These are phyloP conservation scores for Rheum nobile DNA, from an alignment of 148 eudicot species.

Conservation along the genomic window DNA sequence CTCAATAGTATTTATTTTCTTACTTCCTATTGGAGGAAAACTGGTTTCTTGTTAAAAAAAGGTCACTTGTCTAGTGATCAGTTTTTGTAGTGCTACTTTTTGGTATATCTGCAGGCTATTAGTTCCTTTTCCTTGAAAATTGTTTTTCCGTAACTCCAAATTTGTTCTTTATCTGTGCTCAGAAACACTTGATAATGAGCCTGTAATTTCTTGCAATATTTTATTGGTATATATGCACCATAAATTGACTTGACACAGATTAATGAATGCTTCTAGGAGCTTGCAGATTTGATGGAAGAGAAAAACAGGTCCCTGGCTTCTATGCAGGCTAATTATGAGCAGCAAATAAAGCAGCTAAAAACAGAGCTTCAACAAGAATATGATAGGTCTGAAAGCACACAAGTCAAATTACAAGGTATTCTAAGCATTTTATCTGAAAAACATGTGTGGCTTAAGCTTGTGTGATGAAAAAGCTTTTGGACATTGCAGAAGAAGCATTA, in stretches of 20 bases:
- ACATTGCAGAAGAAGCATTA: background rate
- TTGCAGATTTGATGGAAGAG: conserved; percentile 74
- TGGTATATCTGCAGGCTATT: background rate
- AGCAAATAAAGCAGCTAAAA: conserved; percentile 42
- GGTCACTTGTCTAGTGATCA: background rate
- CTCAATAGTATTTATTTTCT: background rate
- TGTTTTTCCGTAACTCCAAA: background rate
- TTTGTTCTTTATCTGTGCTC: background rate
- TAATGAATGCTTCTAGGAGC: conserved; percentile 69
- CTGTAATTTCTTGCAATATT: background rate
- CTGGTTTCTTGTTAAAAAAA: background rate
- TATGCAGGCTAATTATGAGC: conserved; percentile 47
- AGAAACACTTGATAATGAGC: background rate
- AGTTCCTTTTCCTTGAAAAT: background rate
- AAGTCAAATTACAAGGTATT: conserved; percentile 57
- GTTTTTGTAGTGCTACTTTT: background rate
- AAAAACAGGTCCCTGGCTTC: conserved; percentile 53
- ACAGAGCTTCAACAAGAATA: conserved; percentile 55
- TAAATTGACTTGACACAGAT: conserved; percentile 27
- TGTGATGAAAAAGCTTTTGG: background rate
- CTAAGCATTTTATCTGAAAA: background rate
- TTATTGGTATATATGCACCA: conserved; percentile 11
- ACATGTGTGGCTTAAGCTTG: background rate
- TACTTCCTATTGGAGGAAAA: background rate
- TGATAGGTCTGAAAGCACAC: conserved; percentile 34